Evolutionary conservation across 2,329 filamentous ascomycete genomes (phyloP), one percentile per base, ranked within the genome.

Genomic region (Colletotrichum kahawae): DNA sequence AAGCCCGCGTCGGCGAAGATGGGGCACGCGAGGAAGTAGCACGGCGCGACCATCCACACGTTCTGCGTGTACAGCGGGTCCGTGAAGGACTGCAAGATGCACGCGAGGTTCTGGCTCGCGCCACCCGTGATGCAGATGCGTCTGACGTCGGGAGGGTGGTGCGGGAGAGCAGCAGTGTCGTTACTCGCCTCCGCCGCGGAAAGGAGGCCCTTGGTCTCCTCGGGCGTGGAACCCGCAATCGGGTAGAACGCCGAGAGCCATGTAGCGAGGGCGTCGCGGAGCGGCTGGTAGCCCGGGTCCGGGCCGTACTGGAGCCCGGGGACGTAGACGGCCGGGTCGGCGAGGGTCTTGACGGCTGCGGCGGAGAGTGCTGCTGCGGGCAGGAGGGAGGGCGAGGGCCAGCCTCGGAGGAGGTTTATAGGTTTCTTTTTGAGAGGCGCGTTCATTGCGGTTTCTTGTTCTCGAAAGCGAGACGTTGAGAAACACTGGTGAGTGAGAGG

Each of bases 1-100:
- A 98, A 95, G 1, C 95, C 94, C 7, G 92, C 88, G 83, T 98
- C 96, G 73, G 94, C 92, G 80, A 98, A 95, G 71, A 98, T 94
- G n/a, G 93, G 89, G 80, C 94, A 95, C 0, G 93, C 94, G n/a
- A 98, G 87, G 83, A 95, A 94, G 82, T 98, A 98, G 62, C 93
- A 93, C 6, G 96, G 96, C 24, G 93, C 92, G 2, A 95, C 92
- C 83, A 96, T 90, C 94, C 95, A 98, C 12, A 98, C 88, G 78
- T 91, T 91, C 60, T 90, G 87, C 1, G 96, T 98, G 80, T 92
- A 93, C 4, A 87, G 84, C 1, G 95, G 94, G 82, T 98, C 96
- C 0, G 95, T 94, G 81, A 94, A 98, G 34, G 94, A 94, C 82
- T 94, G 91, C 65, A 98, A 85, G 5, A 98, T 85, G 80, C 92